These are phyloP conservation scores for Lentinus brumalis DNA, from an alignment of 768 basidiomycete genomes.

Conservation along the genomic window DNA sequence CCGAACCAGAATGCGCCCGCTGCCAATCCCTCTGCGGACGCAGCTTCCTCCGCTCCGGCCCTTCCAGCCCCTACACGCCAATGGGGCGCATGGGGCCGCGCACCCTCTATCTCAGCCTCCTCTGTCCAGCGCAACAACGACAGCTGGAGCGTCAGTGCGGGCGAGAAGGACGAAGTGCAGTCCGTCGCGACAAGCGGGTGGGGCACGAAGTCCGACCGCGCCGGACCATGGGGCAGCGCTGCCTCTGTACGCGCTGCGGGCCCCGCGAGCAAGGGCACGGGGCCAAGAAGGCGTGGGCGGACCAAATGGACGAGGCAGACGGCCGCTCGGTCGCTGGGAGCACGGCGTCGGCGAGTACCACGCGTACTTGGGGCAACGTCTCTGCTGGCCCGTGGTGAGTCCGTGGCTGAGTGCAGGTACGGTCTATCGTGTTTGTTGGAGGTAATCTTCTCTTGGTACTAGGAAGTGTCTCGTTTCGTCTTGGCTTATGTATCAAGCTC, in stretches of 20 bases:
- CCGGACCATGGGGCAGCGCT: slow-evolving; percentile 4
- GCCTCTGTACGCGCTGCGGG: neutral
- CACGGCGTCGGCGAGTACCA: neutral
- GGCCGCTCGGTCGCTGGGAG: slow-evolving; percentile 8
- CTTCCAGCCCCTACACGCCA: neutral
- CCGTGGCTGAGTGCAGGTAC: too few species aligned
- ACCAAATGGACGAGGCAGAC: slow-evolving; percentile 12
- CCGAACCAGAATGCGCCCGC: neutral
- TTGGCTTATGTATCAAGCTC: too few species aligned
- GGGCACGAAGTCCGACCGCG: neutral
- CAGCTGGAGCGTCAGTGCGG: slow-evolving; percentile 6
- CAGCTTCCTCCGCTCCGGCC: neutral
- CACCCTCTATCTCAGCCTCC: slow-evolving; percentile 13
- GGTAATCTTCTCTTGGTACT: too few species aligned
- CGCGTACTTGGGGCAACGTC: slow-evolving; percentile 15
- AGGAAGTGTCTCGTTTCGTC: too few species aligned
- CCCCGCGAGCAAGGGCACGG: neutral
- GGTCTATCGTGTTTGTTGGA: too few species aligned
- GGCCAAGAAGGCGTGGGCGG: slow-evolving; percentile 11
- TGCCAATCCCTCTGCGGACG: neutral
- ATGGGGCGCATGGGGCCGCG: slow-evolving; percentile 8
- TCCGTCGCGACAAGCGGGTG: slow-evolving; percentile 6
- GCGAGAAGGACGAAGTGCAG: slow-evolving; percentile 3
- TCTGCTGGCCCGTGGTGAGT: slow-evolving; percentile 20
- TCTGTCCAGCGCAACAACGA: slow-evolving; percentile 14